Evolutionary conservation across 306 rosid genomes (phyloP).

Genomic region (Alnus glutinosa): DNA sequence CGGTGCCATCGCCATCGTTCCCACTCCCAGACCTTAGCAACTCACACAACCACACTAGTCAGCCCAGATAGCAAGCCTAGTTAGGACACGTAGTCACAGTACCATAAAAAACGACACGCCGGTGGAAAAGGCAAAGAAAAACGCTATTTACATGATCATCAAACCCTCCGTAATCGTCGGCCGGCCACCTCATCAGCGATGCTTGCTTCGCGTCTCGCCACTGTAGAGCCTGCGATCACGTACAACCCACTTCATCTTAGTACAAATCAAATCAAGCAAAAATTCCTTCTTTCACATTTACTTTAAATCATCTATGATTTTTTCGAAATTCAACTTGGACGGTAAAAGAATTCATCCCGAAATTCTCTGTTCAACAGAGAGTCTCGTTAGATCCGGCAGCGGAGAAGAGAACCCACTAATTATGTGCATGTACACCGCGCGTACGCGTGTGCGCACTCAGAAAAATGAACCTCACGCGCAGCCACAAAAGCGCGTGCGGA

Average conservation of each 20-base stretch:
- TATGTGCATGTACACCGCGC: too few relatives aligned
- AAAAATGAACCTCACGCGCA: too few relatives aligned
- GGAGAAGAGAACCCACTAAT: too few relatives aligned
- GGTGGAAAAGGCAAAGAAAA: not conserved
- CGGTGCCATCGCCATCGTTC: not conserved
- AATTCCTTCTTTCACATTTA: too few relatives aligned
- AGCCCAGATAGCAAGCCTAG: not conserved
- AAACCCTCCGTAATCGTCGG: not conserved
- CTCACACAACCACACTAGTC: not conserved
- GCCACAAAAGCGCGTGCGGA: too few relatives aligned
- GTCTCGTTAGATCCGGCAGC: too few relatives aligned
- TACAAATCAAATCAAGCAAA: not conserved
- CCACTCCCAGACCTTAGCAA: not conserved
- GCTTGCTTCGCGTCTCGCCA: constrained; percentile 71
- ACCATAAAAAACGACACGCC: not conserved
- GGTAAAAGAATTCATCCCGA: too few relatives aligned
- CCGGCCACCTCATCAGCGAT: constrained; percentile 40
- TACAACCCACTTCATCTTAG: constrained; percentile 12
- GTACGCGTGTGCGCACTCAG: too few relatives aligned
- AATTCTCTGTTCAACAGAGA: too few relatives aligned
- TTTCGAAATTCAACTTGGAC: too few relatives aligned
- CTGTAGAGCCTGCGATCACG: constrained; percentile 80
- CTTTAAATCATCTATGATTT: too few relatives aligned
- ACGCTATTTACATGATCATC: constrained; percentile 37
- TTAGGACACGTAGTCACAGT: not conserved